These are phyloP conservation scores for Aspergillus pseudonomiae DNA, from an alignment of 2,329 filamentous ascomycete species.

Conservation along the genomic window DNA sequence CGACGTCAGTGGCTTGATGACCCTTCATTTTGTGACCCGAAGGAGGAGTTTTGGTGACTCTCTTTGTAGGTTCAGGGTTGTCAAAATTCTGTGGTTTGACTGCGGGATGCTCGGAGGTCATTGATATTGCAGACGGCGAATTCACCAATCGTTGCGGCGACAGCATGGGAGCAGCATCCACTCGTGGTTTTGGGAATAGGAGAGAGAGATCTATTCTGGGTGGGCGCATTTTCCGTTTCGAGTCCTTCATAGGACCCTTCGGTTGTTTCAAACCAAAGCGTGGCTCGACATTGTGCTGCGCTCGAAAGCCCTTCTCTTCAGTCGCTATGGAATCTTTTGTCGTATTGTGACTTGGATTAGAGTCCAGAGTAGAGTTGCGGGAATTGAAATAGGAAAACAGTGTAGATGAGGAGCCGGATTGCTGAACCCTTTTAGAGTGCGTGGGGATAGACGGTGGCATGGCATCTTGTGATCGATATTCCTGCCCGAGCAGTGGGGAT, in stretches of 20 bases:
- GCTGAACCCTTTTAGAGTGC: constrained; percentile 39
- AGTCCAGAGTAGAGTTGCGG: constrained; percentile 41
- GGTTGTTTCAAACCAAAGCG: constrained; percentile 27
- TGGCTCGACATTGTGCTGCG: constrained; percentile 22
- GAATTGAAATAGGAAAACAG: constrained; percentile 52
- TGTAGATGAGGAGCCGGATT: constrained; percentile 50
- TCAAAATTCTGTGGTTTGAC: constrained; percentile 24
- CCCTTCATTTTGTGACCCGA: constrained; percentile 14
- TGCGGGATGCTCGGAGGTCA: constrained; percentile 35
- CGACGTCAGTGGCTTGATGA: constrained; percentile 20
- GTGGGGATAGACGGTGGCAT: constrained; percentile 35
- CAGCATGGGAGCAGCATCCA: constrained; percentile 35
- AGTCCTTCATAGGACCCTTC: constrained; percentile 34
- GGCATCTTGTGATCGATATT: constrained; percentile 34
- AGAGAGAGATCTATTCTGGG: constrained; percentile 46
- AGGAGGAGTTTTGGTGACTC: constrained; percentile 32
- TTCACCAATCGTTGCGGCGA: constrained; percentile 47
- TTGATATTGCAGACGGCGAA: constrained; percentile 44
- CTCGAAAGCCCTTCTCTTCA: constrained; percentile 14
- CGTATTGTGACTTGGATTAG: constrained; percentile 30
- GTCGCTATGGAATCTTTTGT: constrained; percentile 5
- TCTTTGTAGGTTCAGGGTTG: constrained; percentile 24
- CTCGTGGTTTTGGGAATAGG: constrained; percentile 45
- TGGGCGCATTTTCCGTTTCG: constrained; percentile 43
- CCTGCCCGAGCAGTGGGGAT: constrained; percentile 49